Evolutionary conservation across 306 rosid genomes (phyloP).

Genomic region (Trifolium dubium): DNA sequence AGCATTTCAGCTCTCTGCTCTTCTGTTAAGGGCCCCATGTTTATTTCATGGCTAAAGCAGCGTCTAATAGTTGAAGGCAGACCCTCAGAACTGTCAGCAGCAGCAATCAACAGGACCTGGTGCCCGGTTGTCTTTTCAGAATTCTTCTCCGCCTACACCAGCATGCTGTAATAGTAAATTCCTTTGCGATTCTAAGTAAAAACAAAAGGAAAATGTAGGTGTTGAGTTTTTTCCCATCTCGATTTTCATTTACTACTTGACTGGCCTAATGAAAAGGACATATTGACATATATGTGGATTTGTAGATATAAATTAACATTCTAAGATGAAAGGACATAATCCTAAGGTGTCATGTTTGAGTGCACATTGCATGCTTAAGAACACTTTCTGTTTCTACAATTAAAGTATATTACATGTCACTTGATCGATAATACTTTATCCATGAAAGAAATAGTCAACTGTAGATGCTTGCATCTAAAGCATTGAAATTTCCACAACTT

Average conservation of each 20-base stretch:
- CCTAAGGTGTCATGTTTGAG: not conserved
- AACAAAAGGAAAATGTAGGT: not conserved
- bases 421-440: slow-evolving; percentile 10
- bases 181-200: slow-evolving; percentile 30
- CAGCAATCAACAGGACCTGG: slow-evolving; percentile 75
- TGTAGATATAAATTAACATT: slow-evolving; percentile 10
- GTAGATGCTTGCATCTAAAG: slow-evolving; percentile 28
- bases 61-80: slow-evolving; percentile 82
- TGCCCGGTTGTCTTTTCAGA: slow-evolving; percentile 57
- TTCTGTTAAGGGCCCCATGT: slow-evolving; percentile 86
- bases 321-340: not conserved
- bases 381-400: slow-evolving; percentile 25
- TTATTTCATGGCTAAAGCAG: slow-evolving; percentile 94
- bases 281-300: not conserved
- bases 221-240: slow-evolving; percentile 22
- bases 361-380: not conserved
- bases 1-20: slow-evolving; percentile 87
- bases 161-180: slow-evolving; percentile 38
- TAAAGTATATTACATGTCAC: slow-evolving; percentile 6
- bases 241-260: slow-evolving; percentile 14
- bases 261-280: slow-evolving; percentile 10
- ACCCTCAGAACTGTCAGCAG: slow-evolving; percentile 91
- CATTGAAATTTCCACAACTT: slow-evolving; percentile 17
- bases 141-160: slow-evolving; percentile 56
- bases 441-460: slow-evolving; percentile 4